These are phyloP conservation scores for Phytophthora chlamydospora DNA, from an alignment of 352 stramenopile genomes.

Conservation along the genomic window DNA sequence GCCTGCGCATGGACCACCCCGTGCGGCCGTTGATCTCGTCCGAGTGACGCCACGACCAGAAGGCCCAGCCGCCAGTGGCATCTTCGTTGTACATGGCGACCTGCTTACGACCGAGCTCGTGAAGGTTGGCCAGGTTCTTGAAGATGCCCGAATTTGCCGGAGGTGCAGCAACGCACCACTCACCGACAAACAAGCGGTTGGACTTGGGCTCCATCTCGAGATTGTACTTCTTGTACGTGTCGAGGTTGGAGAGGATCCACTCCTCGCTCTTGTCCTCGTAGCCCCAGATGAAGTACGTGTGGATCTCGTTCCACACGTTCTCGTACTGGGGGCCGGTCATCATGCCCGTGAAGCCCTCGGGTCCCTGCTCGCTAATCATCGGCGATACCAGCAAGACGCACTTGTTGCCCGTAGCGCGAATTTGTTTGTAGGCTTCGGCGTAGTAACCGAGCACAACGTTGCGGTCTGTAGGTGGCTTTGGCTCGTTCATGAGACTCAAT, in stretches of 20 bases:
- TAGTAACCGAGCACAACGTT: constrained; percentile 41
- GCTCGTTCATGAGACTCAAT: constrained; percentile 63
- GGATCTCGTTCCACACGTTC: constrained; percentile 68
- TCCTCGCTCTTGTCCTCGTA: constrained; percentile 33
- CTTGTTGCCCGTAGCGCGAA: constrained; percentile 44
- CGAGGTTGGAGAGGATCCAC: constrained; percentile 20
- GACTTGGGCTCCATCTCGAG: not conserved
- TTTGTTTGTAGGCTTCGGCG: constrained; percentile 34
- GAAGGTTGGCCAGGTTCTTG: constrained; percentile 26
- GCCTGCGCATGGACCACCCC: constrained; percentile 36
- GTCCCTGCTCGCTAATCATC: constrained; percentile 38
- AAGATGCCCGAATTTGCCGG: constrained; percentile 27
- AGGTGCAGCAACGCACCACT: constrained; percentile 57
- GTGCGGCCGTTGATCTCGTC: constrained; percentile 38
- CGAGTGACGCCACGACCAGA: constrained; percentile 57
- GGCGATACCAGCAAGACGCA: constrained; percentile 49
- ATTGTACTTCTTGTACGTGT: constrained; percentile 27
- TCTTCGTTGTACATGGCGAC: constrained; percentile 31
- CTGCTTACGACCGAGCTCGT: constrained; percentile 33
- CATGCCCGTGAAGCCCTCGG: constrained; percentile 22
- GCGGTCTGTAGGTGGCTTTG: constrained; percentile 21
- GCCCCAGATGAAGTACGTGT: constrained; percentile 58
- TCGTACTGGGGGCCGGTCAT: constrained; percentile 32
- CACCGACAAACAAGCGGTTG: constrained; percentile 41
- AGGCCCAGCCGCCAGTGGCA: constrained; percentile 39